Percentiles rank a stretch among this genome's conserved stretches.
These are phyloP conservation scores for Mrakia blollopis DNA, from an alignment of 768 basidiomycete genomes.

Conservation along the genomic window DNA sequence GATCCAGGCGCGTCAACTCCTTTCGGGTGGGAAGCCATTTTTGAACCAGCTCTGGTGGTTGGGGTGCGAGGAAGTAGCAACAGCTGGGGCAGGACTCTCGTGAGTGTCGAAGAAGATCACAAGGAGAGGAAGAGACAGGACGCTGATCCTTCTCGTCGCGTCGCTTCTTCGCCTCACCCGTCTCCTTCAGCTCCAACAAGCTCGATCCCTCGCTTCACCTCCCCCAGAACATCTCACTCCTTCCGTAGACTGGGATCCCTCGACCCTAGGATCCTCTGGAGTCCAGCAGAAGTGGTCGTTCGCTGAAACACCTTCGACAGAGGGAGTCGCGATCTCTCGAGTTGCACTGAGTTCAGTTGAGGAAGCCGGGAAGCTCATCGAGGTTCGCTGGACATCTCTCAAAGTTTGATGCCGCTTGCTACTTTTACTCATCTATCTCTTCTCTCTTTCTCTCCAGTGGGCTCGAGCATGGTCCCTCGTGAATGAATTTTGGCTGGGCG, in stretches of 20 bases:
- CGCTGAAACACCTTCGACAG: neutral
- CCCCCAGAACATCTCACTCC: neutral
- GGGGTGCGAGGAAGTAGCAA: neutral
- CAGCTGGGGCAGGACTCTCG: slow-evolving; percentile 2
- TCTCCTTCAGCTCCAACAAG: slow-evolving; percentile 13
- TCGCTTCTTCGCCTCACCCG: neutral
- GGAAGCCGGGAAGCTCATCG: neutral
- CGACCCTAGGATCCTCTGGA: neutral
- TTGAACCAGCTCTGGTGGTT: slow-evolving; percentile 9
- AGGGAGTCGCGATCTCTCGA: slow-evolving; percentile 2
- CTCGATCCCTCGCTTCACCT: neutral
- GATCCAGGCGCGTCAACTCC: neutral
- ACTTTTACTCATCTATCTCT: neutral
- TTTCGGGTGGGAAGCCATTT: slow-evolving; percentile 14
- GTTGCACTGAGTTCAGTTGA: neutral
- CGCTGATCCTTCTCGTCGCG: neutral
- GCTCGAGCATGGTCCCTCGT: neutral
- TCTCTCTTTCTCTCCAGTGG: slow-evolving; percentile 1
- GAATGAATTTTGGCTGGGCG: slow-evolving; percentile 18
- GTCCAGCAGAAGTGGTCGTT: neutral
- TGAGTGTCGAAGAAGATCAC: neutral
- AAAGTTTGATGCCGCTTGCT: no score
- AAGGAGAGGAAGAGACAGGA: no score
- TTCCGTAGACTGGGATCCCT: neutral
- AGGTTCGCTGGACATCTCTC: neutral